These are phyloP conservation scores for Petunia secreta DNA, from an alignment of 257 asterid species.

Conservation along the genomic window DNA sequence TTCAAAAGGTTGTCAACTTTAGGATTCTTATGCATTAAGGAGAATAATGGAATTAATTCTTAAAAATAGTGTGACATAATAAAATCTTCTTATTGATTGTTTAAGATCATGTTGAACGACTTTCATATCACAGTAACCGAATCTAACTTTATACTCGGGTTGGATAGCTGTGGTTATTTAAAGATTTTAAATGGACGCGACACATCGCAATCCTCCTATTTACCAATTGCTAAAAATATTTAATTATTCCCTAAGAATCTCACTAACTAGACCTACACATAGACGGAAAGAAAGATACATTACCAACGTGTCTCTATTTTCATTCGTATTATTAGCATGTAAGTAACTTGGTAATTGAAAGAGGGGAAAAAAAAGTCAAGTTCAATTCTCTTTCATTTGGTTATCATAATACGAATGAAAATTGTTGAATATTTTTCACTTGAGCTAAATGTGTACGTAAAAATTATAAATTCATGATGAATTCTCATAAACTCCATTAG, in stretches of 20 bases:
- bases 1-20: constrained; percentile 23
- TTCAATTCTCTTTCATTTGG: not conserved
- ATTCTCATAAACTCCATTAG: too few relatives aligned
- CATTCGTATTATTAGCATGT: not conserved
- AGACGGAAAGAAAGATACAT: not conserved
- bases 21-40: constrained; percentile 24
- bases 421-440: not conserved
- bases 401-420: not conserved
- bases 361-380: too few relatives aligned
- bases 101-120: not conserved
- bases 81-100: constrained; percentile 15
- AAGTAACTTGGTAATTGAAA: not conserved
- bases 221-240: not conserved
- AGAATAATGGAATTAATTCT: constrained; percentile 20
- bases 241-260: not conserved
- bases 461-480: too few relatives aligned
- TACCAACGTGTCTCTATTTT: not conserved
- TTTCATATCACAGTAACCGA: not conserved
- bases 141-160: not conserved
- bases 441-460: not conserved
- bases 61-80: not conserved
- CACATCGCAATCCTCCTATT: not conserved
- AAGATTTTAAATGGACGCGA: not conserved
- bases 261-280: not conserved
- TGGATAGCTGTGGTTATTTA: not conserved